These are phyloP conservation scores for Cymbopogon flexuosus DNA, from an alignment of 202 grass and related monocot species.

Conservation along the genomic window DNA sequence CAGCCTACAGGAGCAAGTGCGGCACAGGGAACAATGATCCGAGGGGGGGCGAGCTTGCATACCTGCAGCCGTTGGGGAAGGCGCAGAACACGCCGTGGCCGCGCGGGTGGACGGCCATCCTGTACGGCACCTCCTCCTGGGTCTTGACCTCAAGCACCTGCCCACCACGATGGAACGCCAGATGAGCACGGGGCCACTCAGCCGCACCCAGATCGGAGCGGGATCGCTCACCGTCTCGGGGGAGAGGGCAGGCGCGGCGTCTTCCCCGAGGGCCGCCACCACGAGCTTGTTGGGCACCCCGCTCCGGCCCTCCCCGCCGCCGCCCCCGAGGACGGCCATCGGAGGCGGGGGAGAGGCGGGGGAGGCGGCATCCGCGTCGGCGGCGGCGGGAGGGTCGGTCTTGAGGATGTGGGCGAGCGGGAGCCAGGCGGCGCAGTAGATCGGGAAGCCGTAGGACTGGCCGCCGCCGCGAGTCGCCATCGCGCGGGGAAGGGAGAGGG, in stretches of 20 bases:
- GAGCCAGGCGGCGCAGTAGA: constrained; percentile 82
- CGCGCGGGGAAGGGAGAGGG: neutral
- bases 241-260: constrained; percentile 24
- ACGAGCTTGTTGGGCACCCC: constrained; percentile 82
- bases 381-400: constrained; percentile 7
- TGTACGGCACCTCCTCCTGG: constrained; percentile 60
- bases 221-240: constrained; percentile 48
- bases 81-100: constrained; percentile 70
- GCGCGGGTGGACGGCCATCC: constrained; percentile 83
- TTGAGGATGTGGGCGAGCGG: constrained; percentile 58
- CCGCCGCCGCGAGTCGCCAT: constrained; percentile 27
- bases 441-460: constrained; percentile 83
- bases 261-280: constrained; percentile 34
- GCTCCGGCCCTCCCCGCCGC: constrained; percentile 73
- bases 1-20: neutral
- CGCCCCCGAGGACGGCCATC: constrained; percentile 60
- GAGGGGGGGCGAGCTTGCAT: constrained; percentile 14
- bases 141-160: constrained; percentile 68
- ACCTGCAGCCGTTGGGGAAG: constrained; percentile 81
- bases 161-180: neutral
- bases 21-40: neutral
- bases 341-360: neutral
- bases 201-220: neutral
- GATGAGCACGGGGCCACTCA: neutral
- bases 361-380: neutral